Percentiles rank a stretch among this genome's conserved stretches.
These are phyloP conservation scores for Punctularia strigosozonata DNA, from an alignment of 768 basidiomycete species.

Conservation along the genomic window DNA sequence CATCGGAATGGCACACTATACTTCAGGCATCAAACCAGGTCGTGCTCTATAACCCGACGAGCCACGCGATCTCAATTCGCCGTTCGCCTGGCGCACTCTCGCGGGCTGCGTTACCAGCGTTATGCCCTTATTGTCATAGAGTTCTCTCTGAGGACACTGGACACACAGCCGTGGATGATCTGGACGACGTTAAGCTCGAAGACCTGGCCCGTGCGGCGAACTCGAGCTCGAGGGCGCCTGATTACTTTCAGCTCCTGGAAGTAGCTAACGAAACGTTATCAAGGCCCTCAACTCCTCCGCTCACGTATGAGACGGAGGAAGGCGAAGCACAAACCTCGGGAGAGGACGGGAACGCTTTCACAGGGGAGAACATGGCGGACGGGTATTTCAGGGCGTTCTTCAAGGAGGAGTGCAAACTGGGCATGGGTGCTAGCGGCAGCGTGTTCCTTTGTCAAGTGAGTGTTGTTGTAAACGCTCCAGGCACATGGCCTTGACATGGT, in stretches of 20 bases:
- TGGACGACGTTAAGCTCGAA: conserved; percentile 22
- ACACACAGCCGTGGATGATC: conserved; percentile 17
- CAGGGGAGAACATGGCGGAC: conserved; percentile 58
- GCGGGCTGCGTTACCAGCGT: too few relatives aligned
- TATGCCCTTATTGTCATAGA: conserved; percentile 71
- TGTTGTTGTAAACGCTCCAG: background rate
- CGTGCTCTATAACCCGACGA: conserved; percentile 78
- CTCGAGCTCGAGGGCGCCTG: background rate
- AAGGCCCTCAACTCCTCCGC: conserved; percentile 38
- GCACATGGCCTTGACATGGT: conserved; percentile 5
- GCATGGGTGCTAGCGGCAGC: conserved; percentile 91
- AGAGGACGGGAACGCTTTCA: background rate
- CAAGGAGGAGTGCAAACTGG: conserved; percentile 75
- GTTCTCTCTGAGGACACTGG: too few relatives aligned
- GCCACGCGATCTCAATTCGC: conserved; percentile 68
- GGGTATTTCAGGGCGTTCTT: conserved; percentile 94
- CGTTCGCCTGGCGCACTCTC: conserved; percentile 7
- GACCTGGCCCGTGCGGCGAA: conserved; percentile 45
- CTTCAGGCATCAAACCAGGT: conserved; percentile 78
- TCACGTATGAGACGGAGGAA: too few relatives aligned
- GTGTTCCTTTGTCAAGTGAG: conserved; percentile 81
- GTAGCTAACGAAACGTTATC: conserved; percentile 57
- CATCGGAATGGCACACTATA: conserved; percentile 62
- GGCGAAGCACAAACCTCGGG: too few relatives aligned
- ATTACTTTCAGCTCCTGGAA: conserved; percentile 74